Conservation (phyloP, 2,329 filamentous ascomycete species). For the Dothideomycetidae sp. region DNA sequence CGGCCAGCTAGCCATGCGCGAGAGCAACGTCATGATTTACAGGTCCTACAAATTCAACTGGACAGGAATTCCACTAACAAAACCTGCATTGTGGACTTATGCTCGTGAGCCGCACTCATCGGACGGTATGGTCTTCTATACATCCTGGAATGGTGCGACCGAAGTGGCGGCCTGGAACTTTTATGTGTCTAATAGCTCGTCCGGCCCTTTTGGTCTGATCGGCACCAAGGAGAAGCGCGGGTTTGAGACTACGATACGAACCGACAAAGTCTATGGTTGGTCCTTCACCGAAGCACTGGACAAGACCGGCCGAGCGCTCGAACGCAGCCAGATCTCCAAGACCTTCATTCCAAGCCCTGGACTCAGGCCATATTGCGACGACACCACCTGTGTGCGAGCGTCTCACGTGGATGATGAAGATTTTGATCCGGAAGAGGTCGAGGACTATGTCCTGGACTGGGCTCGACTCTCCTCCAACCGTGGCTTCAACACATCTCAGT, state of each 20-base stretch:
- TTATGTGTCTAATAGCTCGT: slow-evolving; percentile 26
- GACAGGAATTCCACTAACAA: slow-evolving; percentile 33
- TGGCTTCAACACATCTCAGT: slow-evolving; percentile 22
- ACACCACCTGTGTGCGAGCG: slow-evolving; percentile 20
- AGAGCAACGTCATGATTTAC: slow-evolving; percentile 37
- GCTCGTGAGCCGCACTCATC: slow-evolving; percentile 21
- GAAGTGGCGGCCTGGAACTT: slow-evolving; percentile 38
- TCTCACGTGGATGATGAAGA: slow-evolving; percentile 14
- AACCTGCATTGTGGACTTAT: slow-evolving; percentile 24
- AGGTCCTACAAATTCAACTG: slow-evolving; percentile 41
- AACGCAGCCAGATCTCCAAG: slow-evolving; percentile 20
- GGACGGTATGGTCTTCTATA: slow-evolving; percentile 31
- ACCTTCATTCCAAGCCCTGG: slow-evolving; percentile 24
- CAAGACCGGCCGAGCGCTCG: slow-evolving; percentile 18
- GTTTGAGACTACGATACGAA: slow-evolving; percentile 29
- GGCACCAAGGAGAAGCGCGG: slow-evolving; percentile 27
- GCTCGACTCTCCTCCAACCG: slow-evolving; percentile 19
- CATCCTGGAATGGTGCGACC: slow-evolving; percentile 40
- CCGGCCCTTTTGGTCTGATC: slow-evolving; percentile 25
- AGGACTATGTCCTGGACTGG: slow-evolving; percentile 11
- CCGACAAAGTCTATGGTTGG: slow-evolving; percentile 17
- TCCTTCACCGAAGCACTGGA: slow-evolving; percentile 23
- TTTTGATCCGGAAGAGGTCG: slow-evolving; percentile 16
- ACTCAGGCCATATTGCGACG: slow-evolving; percentile 20
- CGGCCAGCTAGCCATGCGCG: slow-evolving; percentile 30